Percentiles rank a stretch among this genome's conserved stretches.
These are phyloP conservation scores for Monascus purpureus DNA, from an alignment of 495 filamentous ascomycete genomes.

Conservation along the genomic window DNA sequence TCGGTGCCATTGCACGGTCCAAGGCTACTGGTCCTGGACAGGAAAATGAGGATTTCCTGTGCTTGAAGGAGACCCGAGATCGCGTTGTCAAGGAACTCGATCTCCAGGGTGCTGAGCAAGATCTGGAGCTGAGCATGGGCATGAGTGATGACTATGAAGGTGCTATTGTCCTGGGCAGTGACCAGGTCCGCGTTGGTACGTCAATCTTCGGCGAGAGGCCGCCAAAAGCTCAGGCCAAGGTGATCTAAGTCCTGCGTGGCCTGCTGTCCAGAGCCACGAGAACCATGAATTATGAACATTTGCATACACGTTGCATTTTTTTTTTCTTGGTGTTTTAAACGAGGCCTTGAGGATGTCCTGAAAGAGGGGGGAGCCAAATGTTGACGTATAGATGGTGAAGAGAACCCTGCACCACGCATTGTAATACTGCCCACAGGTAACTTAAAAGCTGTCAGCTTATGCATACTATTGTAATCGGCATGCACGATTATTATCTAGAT, in stretches of 20 bases:
- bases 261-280: too few species aligned
- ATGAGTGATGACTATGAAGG: slow-evolving; percentile 96
- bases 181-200: slow-evolving; percentile 89
- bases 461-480: too few species aligned
- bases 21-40: slow-evolving; percentile 51
- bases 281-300: too few species aligned
- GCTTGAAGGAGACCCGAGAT: slow-evolving; percentile 57
- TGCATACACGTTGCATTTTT: too few species aligned
- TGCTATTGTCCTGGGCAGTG: slow-evolving; percentile 69
- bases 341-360: too few species aligned
- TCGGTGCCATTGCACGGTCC: slow-evolving; percentile 80
- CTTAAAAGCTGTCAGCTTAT: too few species aligned
- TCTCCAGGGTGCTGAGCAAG: slow-evolving; percentile 18
- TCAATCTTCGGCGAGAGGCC: slow-evolving; percentile 82
- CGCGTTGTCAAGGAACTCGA: slow-evolving; percentile 37
- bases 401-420: too few species aligned
- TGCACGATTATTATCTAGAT: too few species aligned
- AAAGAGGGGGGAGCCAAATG: too few species aligned
- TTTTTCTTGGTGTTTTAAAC: too few species aligned
- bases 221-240: slow-evolving; percentile 51
- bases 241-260: not conserved
- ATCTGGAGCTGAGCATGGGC: slow-evolving; percentile 56
- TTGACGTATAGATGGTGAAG: too few species aligned
- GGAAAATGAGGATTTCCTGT: slow-evolving; percentile 83
- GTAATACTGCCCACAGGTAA: too few species aligned